Conservation (phyloP, 345 rosid genomes). For the Populus nigra region DNA sequence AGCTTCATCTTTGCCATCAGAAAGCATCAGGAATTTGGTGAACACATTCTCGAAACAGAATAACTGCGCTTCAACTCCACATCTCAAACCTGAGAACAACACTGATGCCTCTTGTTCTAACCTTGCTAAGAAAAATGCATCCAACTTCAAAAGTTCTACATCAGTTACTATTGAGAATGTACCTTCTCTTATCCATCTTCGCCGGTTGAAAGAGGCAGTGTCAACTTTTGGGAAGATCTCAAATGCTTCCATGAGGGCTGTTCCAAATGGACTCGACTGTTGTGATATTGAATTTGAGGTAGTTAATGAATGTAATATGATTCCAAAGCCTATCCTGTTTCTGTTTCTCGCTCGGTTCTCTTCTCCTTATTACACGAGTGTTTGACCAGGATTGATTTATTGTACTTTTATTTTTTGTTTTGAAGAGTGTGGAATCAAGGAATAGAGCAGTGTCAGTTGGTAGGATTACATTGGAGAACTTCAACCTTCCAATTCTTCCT, state of each 20-base stretch:
- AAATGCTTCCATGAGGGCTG: conserved; percentile 18
- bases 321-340: background rate
- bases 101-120: background rate
- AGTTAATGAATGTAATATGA: background rate
- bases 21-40: background rate
- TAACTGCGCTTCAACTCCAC: background rate
- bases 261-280: conserved; percentile 21
- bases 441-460: conserved; percentile 20
- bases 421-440: conserved; percentile 23
- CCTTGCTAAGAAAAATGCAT: background rate
- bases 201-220: conserved; percentile 15
- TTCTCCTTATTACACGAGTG: background rate
- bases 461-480: conserved; percentile 11
- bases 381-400: no score
- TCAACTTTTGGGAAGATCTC: conserved; percentile 18
- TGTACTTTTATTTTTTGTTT: background rate
- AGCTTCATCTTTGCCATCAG: background rate
- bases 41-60: background rate
- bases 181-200: conserved; percentile 14
- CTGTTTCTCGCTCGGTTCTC: background rate
- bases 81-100: conserved; percentile 2
- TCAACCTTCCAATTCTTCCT: conserved; percentile 15
- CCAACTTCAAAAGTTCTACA: conserved; percentile 7
- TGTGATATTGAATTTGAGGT: conserved; percentile 33
- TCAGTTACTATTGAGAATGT: conserved; percentile 23